Conservation (phyloP, 169 alveolate species). For the Cryptosporidium bovis region DNA sequence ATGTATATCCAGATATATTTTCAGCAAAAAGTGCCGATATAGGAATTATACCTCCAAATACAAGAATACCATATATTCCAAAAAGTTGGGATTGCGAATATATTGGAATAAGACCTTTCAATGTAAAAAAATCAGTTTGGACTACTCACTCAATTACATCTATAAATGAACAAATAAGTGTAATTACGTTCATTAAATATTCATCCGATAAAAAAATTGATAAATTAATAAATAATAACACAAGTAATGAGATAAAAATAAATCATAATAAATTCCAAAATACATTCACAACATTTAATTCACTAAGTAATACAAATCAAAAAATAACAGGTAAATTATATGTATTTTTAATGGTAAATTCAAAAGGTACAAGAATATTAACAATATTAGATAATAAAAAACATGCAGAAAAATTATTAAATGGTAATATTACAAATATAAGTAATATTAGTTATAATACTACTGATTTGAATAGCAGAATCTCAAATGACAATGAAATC, state of each 20-base stretch:
- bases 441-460: not conserved
- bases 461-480: not conserved
- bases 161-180: conserved; percentile 56
- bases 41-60: conserved; percentile 64
- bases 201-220: not conserved
- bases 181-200: conserved; percentile 32
- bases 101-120: conserved; percentile 66
- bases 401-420: conserved; percentile 50
- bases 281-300: conserved; percentile 10
- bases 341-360: conserved; percentile 70
- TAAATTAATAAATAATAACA: not conserved
- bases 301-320: not conserved
- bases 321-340: conserved; percentile 44
- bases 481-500: not conserved
- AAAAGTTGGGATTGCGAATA: conserved; percentile 67
- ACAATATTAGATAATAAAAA: conserved; percentile 60
- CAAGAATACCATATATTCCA: conserved; percentile 69
- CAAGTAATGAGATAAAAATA: not conserved
- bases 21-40: conserved; percentile 75
- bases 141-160: conserved; percentile 68
- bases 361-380: conserved; percentile 74
- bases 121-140: conserved; percentile 70
- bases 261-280: conserved; percentile 5
- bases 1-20: conserved; percentile 53
- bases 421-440: conserved; percentile 15